Percentiles rank a stretch among this genome's conserved stretches.
These are phyloP conservation scores for Colletotrichum sp. DNA, from an alignment of 2,329 filamentous ascomycete species.

Conservation along the genomic window DNA sequence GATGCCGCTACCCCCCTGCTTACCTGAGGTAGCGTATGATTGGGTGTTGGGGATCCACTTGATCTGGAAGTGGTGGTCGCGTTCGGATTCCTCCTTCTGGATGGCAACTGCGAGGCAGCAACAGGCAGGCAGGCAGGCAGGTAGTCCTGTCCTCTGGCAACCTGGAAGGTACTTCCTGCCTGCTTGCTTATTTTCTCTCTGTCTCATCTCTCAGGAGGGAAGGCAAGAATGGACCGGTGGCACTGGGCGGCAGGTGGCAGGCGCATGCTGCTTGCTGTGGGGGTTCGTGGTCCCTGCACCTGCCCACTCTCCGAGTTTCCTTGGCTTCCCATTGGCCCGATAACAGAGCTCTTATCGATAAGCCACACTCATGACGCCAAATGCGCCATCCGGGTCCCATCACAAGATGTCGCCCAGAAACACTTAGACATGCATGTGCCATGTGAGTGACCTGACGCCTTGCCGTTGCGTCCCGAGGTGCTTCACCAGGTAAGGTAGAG, in stretches of 20 bases:
- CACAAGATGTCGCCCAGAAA: conserved; percentile 11
- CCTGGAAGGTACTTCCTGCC: neutral
- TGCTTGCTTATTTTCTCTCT: neutral
- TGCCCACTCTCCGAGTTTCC: neutral
- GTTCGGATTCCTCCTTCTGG: conserved; percentile 3
- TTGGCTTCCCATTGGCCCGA: neutral
- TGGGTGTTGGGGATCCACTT: neutral
- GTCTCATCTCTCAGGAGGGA: neutral
- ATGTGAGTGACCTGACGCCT: conserved; percentile 14
- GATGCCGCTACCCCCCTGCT: neutral
- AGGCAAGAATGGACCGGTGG: neutral
- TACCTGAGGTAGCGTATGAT: neutral
- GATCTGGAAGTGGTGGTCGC: neutral
- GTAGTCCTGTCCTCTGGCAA: neutral
- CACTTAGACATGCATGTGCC: neutral
- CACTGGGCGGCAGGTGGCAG: neutral
- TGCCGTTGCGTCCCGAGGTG: neutral
- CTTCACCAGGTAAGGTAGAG: neutral
- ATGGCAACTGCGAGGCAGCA: neutral
- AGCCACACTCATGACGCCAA: conserved; percentile 16
- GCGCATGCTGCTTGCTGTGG: neutral
- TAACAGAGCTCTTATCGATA: conserved; percentile 8
- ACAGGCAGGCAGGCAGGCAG: neutral
- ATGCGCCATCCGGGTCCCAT: conserved; percentile 11
- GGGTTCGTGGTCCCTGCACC: neutral